These are phyloP conservation scores for Claviceps sp. DNA, from an alignment of 2,329 filamentous ascomycete species.

Conservation along the genomic window DNA sequence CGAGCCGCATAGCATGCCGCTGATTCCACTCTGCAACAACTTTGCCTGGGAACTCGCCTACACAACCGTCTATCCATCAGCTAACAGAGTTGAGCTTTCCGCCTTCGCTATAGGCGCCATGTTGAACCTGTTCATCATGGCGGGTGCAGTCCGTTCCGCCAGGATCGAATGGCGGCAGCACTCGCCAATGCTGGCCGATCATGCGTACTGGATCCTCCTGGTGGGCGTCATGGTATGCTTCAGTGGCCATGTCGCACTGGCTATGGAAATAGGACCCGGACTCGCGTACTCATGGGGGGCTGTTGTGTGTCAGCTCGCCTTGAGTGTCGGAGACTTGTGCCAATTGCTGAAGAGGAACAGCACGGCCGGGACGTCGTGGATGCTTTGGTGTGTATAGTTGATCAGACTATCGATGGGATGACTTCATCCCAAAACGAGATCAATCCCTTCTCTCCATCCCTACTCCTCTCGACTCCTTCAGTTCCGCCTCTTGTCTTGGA, in stretches of 20 bases:
- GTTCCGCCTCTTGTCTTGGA: background rate
- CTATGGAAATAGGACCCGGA: conserved; percentile 7
- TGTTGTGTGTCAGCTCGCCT: conserved; percentile 7
- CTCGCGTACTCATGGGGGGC: conserved; percentile 9
- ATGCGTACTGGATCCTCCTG: conserved; percentile 5
- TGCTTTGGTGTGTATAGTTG: conserved; percentile 4
- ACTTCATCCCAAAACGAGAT: background rate
- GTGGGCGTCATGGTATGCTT: conserved; percentile 6
- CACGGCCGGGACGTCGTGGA: conserved; percentile 6
- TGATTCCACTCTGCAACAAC: conserved; percentile 9
- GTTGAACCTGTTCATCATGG: conserved; percentile 8
- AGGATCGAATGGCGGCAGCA: conserved; percentile 6
- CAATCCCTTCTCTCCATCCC: background rate
- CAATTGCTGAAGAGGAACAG: conserved; percentile 8
- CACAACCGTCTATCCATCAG: conserved; percentile 6
- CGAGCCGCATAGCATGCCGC: conserved; percentile 8
- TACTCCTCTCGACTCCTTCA: background rate
- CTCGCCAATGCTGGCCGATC: conserved; percentile 5
- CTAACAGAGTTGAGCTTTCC: conserved; percentile 6
- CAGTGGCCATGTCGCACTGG: conserved; percentile 8
- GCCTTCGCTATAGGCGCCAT: conserved; percentile 5
- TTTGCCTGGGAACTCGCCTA: conserved; percentile 9
- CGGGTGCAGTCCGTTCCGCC: conserved; percentile 4
- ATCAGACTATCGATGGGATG: too few relatives aligned
- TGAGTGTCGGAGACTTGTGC: conserved; percentile 7